Percentiles rank a stretch among this genome's conserved stretches.
Evolutionary conservation across 805 yeast species (phyloP).

Genomic region (Kazachstania martiniae): DNA sequence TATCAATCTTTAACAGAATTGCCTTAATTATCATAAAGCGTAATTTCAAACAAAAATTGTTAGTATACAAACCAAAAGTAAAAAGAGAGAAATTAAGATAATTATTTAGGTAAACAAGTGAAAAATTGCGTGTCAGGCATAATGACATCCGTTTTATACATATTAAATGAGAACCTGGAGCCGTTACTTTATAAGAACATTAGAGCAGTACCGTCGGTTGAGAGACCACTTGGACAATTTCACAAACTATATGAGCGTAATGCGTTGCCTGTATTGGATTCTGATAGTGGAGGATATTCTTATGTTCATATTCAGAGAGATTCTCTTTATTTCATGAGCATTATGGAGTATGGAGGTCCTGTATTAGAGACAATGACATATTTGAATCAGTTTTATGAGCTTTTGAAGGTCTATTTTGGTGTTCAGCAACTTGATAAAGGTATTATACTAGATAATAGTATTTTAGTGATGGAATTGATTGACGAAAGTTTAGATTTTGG

Average conservation of each 20-base stretch:
- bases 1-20: too few relatives aligned
- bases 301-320: constrained; percentile 19
- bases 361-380: constrained; percentile 17
- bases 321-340: constrained; percentile 16
- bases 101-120: too few relatives aligned
- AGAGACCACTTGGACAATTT: constrained; percentile 12
- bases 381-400: constrained; percentile 18
- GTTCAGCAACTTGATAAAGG: constrained; percentile 39
- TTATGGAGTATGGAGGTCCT: constrained; percentile 8
- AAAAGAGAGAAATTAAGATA: background rate
- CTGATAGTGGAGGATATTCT: constrained; percentile 1
- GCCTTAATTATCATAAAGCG: too few relatives aligned
- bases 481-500: constrained; percentile 91
- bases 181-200: constrained; percentile 20
- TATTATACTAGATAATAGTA: constrained; percentile 57
- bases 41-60: too few relatives aligned
- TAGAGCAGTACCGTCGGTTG: constrained; percentile 16
- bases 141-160: constrained; percentile 9
- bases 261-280: constrained; percentile 12
- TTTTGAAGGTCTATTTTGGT: constrained; percentile 19
- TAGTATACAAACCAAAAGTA: background rate
- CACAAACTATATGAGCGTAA: constrained; percentile 8
- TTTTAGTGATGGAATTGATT: constrained; percentile 66
- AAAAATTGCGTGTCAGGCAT: too few relatives aligned
- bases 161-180: constrained; percentile 23